Percentiles rank a stretch among this genome's conserved stretches.
phyloP scores from a whole-genome alignment of 192 early-diverging fungal species.

The Podila horticola region DNA sequence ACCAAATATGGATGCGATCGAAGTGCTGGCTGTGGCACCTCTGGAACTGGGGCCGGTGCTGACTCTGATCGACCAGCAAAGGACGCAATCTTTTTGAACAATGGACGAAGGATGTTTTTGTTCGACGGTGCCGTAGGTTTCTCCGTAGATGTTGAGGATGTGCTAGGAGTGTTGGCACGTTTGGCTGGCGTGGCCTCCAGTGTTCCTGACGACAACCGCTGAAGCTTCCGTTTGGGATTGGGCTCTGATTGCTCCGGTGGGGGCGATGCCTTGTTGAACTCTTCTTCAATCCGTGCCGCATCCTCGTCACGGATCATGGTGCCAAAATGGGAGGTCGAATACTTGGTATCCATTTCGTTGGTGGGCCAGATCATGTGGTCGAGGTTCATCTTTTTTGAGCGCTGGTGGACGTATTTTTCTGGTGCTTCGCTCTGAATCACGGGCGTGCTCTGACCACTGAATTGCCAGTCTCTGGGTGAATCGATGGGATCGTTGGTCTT shows the following conservation, averaged over 20 bases:
- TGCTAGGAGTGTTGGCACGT: constrained; percentile 30
- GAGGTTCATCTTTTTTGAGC: constrained; percentile 51
- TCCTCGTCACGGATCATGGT: constrained; percentile 46
- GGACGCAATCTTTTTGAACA: constrained; percentile 46
- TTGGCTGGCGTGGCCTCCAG: constrained; percentile 36
- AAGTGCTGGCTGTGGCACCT: constrained; percentile 9
- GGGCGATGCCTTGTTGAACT: constrained; percentile 48
- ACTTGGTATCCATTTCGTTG: constrained; percentile 46
- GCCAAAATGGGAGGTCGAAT: constrained; percentile 19
- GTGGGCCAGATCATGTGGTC: constrained; percentile 54
- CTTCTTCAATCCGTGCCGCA: constrained; percentile 47
- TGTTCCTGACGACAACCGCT: constrained; percentile 39
- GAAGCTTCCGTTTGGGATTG: constrained; percentile 47
- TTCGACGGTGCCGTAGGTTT: constrained; percentile 8
- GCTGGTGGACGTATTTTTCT: constrained; percentile 25
- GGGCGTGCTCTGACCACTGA: constrained; percentile 22
- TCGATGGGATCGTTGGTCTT: constrained; percentile 15
- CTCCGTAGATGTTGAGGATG: not conserved
- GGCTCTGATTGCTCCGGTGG: constrained; percentile 39
- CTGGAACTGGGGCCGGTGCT: constrained; percentile 18
- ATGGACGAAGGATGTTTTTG: constrained; percentile 38
- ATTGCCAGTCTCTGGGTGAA: constrained; percentile 30
- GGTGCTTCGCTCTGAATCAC: constrained; percentile 8
- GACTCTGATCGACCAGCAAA: constrained; percentile 27
- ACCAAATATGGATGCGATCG: constrained; percentile 46